Conservation (phyloP, 2,329 filamentous ascomycete species). For the Nemania sp. region DNA sequence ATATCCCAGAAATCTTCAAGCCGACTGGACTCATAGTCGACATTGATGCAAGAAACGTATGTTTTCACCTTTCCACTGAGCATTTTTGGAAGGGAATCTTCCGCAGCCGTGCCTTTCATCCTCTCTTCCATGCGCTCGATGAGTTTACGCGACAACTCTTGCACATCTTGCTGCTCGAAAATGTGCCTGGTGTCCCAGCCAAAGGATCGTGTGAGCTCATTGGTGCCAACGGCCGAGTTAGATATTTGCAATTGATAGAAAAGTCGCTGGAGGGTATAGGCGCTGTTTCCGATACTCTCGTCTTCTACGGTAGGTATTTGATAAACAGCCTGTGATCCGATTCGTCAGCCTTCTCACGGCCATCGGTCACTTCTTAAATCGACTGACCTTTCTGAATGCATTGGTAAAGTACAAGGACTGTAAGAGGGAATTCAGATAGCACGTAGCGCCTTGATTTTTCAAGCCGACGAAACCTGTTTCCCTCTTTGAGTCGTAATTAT, state of each 20-base stretch:
- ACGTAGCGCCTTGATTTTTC: constrained; percentile 95
- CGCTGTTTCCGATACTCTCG: constrained; percentile 84
- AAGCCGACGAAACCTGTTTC: constrained; percentile 97
- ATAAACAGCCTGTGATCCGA: constrained; percentile 79
- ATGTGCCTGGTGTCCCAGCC: constrained; percentile 98
- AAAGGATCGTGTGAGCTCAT: constrained; percentile 94
- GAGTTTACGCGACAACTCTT: constrained; percentile 93
- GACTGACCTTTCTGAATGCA: constrained; percentile 85
- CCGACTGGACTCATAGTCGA: constrained; percentile 95
- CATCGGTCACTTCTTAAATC: background rate
- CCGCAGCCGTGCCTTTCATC: constrained; percentile 96
- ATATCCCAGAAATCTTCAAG: constrained; percentile 99
- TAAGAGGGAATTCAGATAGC: constrained; percentile 86
- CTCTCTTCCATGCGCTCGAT: constrained; percentile 98
- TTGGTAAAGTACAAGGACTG: constrained; percentile 91
- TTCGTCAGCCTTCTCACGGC: constrained; percentile 30
- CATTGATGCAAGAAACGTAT: constrained; percentile 98
- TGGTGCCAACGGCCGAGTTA: constrained; percentile 84
- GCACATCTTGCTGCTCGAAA: constrained; percentile 98
- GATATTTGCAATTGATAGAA: constrained; percentile 96
- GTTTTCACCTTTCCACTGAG: constrained; percentile 99
- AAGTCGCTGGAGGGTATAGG: constrained; percentile 90
- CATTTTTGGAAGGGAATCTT: constrained; percentile 88
- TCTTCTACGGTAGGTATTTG: constrained; percentile 94
- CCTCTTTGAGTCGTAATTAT: constrained; percentile 98